Evolutionary conservation across 352 stramenopile genomes (phyloP).

Genomic region (Phytophthora citricola): DNA sequence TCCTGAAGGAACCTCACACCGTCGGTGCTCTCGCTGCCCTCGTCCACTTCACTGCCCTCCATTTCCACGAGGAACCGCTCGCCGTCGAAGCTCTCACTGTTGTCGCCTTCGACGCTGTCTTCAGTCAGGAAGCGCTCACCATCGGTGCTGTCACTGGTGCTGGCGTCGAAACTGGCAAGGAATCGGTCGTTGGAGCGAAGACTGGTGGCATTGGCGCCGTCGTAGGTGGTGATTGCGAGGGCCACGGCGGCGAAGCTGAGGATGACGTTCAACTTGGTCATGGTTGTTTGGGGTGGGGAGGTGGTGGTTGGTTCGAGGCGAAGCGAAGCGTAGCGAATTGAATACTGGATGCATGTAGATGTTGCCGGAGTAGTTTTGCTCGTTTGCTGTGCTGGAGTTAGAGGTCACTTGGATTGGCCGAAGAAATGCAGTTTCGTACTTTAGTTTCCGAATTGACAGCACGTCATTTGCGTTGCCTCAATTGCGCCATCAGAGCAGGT

Average conservation of each 20-base stretch:
- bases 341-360: no score
- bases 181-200: slow-evolving; percentile 13
- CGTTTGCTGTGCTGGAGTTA: no score
- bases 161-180: slow-evolving; percentile 2
- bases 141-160: slow-evolving; percentile 11
- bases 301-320: neutral
- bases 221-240: slow-evolving; percentile 7
- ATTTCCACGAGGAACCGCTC: slow-evolving; percentile 18
- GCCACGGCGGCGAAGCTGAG: slow-evolving; percentile 32
- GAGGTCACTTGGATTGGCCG: no score
- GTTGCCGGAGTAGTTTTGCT: no score
- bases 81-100: slow-evolving; percentile 17
- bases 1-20: neutral
- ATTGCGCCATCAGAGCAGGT: no score
- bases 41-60: slow-evolving; percentile 1
- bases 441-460: no score
- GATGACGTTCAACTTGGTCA: slow-evolving; percentile 39
- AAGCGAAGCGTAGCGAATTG: no score
- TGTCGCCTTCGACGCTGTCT: slow-evolving; percentile 13
- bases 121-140: slow-evolving; percentile 27
- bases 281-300: slow-evolving; percentile 1
- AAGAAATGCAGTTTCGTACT: no score
- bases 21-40: slow-evolving; percentile 5
- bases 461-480: no score
- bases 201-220: slow-evolving; percentile 18